These are phyloP conservation scores for Lyophyllum atratum DNA, from an alignment of 768 basidiomycete genomes.

Conservation along the genomic window DNA sequence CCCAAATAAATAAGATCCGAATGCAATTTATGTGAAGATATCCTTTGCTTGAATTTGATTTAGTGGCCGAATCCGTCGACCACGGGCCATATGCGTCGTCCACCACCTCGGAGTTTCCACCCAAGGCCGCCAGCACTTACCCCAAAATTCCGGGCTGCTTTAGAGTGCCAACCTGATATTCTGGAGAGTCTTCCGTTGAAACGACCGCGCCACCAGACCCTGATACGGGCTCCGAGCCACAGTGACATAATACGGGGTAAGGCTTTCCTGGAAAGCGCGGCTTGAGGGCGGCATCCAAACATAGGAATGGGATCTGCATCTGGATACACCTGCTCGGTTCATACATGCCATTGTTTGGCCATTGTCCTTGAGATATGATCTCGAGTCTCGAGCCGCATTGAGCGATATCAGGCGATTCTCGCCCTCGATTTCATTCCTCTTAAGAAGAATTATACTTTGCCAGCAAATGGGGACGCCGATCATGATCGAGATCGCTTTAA, in stretches of 20 bases:
- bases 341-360: conserved; percentile 13
- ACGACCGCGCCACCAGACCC: background rate
- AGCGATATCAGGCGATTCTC: conserved; percentile 15
- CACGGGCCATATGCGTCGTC: background rate
- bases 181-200: background rate
- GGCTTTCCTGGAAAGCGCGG: background rate
- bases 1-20: background rate
- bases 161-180: background rate
- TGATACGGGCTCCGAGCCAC: background rate
- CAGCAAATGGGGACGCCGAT: conserved; percentile 10
- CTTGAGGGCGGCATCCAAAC: background rate
- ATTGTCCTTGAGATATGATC: conserved; percentile 14
- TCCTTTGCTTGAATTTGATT: background rate
- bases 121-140: background rate
- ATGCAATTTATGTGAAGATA: background rate
- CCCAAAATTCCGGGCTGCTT: too few relatives aligned
- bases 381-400: background rate
- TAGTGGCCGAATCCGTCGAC: background rate
- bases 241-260: background rate
- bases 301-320: background rate
- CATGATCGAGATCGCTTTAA: conserved; percentile 18
- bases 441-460: background rate
- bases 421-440: conserved; percentile 14
- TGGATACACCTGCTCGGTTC: conserved; percentile 6
- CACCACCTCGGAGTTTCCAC: background rate